Evolutionary conservation across 2,329 filamentous ascomycete genomes (phyloP).

Genomic region (Penicillium sp.): DNA sequence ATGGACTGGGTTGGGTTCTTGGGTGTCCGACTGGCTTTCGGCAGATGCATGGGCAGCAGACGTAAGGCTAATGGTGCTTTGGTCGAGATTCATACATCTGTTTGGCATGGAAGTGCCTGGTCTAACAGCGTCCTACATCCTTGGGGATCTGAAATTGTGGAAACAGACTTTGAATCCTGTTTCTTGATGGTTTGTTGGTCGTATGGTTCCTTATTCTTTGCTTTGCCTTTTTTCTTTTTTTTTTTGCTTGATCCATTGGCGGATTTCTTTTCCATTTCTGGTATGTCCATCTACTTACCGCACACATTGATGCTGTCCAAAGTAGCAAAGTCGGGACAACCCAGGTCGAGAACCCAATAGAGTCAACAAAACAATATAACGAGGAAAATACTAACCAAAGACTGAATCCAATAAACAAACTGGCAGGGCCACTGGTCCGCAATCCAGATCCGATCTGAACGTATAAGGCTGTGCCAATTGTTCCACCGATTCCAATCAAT

Average conservation of each 20-base stretch:
- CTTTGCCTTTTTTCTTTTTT: not conserved
- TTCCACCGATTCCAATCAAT: conserved; percentile 49
- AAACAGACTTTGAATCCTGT: not conserved
- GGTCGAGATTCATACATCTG: conserved; percentile 2
- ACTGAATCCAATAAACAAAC: conserved; percentile 48
- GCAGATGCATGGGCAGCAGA: not conserved
- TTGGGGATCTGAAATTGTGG: not conserved
- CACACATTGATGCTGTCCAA: not conserved
- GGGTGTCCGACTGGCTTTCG: conserved; percentile 5
- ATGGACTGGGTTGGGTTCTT: conserved; percentile 7
- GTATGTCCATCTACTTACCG: not conserved
- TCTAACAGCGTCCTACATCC: conserved; percentile 9
- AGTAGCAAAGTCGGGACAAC: conserved; percentile 7
- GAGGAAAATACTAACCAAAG: conserved; percentile 42
- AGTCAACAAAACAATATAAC: conserved; percentile 1
- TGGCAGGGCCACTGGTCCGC: conserved; percentile 44
- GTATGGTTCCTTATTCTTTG: not conserved
- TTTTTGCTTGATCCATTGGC: not conserved
- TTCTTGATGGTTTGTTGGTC: not conserved
- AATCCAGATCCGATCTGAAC: conserved; percentile 46
- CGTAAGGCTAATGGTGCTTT: not conserved
- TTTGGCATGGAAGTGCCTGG: not conserved
- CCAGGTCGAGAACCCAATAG: conserved; percentile 1
- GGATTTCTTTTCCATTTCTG: not conserved
- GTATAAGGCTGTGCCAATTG: conserved; percentile 47